Evolutionary conservation across 345 rosid genomes (phyloP).

Genomic region (Dimocarpus longan): DNA sequence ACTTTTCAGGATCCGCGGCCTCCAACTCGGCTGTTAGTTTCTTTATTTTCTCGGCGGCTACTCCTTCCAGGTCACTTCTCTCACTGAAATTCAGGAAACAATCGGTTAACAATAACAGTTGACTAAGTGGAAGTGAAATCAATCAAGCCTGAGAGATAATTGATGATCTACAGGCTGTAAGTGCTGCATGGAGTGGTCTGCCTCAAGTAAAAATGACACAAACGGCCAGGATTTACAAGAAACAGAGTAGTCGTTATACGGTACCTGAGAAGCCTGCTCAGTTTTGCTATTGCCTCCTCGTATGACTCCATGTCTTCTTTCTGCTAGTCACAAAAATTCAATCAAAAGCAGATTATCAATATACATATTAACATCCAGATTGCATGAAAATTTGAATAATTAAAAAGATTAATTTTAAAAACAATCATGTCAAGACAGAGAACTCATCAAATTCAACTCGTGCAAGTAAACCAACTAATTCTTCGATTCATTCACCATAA

Average conservation of each 20-base stretch:
- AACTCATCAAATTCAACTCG: background rate
- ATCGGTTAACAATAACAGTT: slow-evolving; percentile 9
- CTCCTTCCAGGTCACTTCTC: slow-evolving; percentile 58
- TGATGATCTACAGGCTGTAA: background rate
- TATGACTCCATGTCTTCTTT: slow-evolving; percentile 67
- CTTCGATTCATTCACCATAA: background rate
- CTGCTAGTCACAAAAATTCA: slow-evolving; percentile 12
- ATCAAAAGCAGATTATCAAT: background rate
- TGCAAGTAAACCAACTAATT: background rate
- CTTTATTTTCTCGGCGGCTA: slow-evolving; percentile 84
- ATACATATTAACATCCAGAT: background rate
- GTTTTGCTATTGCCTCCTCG: slow-evolving; percentile 78
- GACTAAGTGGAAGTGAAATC: background rate
- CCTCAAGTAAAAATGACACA: background rate
- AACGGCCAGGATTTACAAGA: background rate
- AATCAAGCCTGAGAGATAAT: slow-evolving; percentile 13
- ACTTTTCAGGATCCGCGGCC: slow-evolving; percentile 41
- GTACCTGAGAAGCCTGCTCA: slow-evolving; percentile 81
- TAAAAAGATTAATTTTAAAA: background rate
- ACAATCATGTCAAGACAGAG: background rate
- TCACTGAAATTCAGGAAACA: slow-evolving; percentile 44
- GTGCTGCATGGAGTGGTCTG: background rate
- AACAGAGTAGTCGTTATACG: background rate
- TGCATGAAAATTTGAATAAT: background rate
- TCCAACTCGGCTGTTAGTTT: slow-evolving; percentile 75